These are phyloP conservation scores for Ricinus communis DNA, from an alignment of 345 rosid species.

Conservation along the genomic window DNA sequence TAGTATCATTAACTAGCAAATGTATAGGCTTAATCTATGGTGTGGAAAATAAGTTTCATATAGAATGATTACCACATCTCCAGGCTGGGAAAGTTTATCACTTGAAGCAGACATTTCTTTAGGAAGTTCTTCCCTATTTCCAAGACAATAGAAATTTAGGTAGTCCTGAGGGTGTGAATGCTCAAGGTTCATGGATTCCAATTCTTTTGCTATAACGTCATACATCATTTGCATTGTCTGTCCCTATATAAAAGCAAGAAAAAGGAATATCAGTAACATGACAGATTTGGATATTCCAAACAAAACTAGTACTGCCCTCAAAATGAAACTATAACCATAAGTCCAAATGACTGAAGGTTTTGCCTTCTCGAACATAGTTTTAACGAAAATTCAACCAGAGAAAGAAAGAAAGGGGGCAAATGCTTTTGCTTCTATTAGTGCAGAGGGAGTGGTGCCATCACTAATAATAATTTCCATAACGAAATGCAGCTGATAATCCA, in stretches of 20 bases:
- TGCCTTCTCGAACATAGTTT: not conserved
- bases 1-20: not conserved
- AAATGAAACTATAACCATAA: not conserved
- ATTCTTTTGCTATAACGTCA: conserved; percentile 58
- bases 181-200: conserved; percentile 49
- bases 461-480: not conserved
- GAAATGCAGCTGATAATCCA: not conserved
- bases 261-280: not conserved
- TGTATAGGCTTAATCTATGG: not conserved
- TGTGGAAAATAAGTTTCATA: not conserved
- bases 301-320: not conserved
- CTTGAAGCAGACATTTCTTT: conserved; percentile 18
- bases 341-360: not conserved
- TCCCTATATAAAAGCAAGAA: conserved; percentile 41
- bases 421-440: not conserved
- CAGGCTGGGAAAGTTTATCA: conserved; percentile 11
- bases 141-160: conserved; percentile 85
- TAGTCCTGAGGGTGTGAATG: conserved; percentile 63
- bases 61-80: conserved; percentile 40
- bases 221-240: conserved; percentile 92
- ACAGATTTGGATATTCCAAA: not conserved
- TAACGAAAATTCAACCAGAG: not conserved
- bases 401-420: not conserved
- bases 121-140: conserved; percentile 62
- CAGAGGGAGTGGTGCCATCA: not conserved